phyloP scores from a whole-genome alignment of 129 eudicot genomes.

The Chrysanthemum makinoi region DNA sequence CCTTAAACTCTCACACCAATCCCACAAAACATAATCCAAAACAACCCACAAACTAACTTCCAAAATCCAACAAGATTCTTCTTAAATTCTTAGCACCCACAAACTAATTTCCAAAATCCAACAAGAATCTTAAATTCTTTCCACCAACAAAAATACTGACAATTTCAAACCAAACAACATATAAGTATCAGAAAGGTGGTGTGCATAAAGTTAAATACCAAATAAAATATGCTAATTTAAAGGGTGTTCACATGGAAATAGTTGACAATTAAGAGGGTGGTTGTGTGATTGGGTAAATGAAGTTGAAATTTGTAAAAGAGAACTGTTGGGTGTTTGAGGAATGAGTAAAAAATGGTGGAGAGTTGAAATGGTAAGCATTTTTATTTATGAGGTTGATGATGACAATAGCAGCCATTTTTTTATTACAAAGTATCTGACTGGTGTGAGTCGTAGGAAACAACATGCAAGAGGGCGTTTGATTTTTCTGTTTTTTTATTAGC shows the following conservation, averaged over 20 bases:
- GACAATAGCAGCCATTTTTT: slow-evolving; percentile 12
- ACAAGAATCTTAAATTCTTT: slow-evolving; percentile 5
- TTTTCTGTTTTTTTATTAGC: too few relatives aligned
- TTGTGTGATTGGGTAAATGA: slow-evolving; percentile 19
- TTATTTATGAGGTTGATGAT: slow-evolving; percentile 26
- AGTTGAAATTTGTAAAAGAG: slow-evolving; percentile 24
- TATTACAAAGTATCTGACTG: not conserved
- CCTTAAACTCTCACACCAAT: slow-evolving; percentile 23
- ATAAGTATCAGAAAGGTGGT: slow-evolving; percentile 17
- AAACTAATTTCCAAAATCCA: not conserved
- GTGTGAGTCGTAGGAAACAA: too few relatives aligned
- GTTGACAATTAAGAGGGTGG: slow-evolving; percentile 38
- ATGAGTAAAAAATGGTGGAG: slow-evolving; percentile 11
- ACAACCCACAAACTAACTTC: slow-evolving; percentile 18
- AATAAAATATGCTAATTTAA: not conserved
- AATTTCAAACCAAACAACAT: slow-evolving; percentile 28
- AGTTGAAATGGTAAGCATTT: slow-evolving; percentile 31
- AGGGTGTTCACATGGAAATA: slow-evolving; percentile 22
- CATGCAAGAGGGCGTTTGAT: not conserved
- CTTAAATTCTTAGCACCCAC: slow-evolving; percentile 10
- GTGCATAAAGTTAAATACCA: slow-evolving; percentile 11
- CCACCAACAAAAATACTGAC: not conserved
- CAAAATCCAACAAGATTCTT: slow-evolving; percentile 19
- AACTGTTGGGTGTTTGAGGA: slow-evolving; percentile 19
- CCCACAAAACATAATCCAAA: slow-evolving; percentile 21